Percentiles rank a stretch among this genome's conserved stretches.
phyloP scores from a whole-genome alignment of 2,329 filamentous ascomycete species.

The Juglanconis juglandina region DNA sequence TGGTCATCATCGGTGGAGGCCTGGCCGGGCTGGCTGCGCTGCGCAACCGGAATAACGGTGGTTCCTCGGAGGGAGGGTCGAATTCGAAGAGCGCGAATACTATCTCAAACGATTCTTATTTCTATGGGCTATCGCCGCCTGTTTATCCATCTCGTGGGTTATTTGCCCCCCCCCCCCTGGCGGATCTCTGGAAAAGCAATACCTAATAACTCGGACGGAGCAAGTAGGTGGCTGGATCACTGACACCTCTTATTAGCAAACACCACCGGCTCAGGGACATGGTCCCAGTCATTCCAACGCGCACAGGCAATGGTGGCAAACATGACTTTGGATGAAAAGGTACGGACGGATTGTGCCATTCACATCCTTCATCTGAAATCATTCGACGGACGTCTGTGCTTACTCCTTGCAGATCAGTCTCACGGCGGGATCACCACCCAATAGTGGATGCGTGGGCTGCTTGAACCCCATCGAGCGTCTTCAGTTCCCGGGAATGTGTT shows the following conservation, averaged over 20 bases:
- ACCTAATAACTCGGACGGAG: too few relatives aligned
- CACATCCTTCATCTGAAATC: not conserved
- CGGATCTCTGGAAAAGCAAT: too few relatives aligned
- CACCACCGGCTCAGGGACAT: slow-evolving; percentile 60
- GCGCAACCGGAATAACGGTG: slow-evolving; percentile 9
- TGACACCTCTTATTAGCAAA: slow-evolving; percentile 32
- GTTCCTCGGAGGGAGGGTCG: slow-evolving; percentile 2
- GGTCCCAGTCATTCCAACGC: slow-evolving; percentile 64
- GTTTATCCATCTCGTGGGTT: slow-evolving; percentile 51
- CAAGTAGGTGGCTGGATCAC: not conserved
- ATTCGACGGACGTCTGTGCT: not conserved
- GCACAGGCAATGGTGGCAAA: slow-evolving; percentile 66
- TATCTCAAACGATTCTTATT: slow-evolving; percentile 41
- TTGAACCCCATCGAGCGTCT: slow-evolving; percentile 36
- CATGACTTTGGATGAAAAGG: slow-evolving; percentile 74
- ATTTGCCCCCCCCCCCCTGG: not conserved
- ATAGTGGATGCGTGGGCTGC: slow-evolving; percentile 48
- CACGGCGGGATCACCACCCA: slow-evolving; percentile 64
- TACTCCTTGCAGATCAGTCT: slow-evolving; percentile 54
- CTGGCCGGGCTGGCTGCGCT: slow-evolving; percentile 33
- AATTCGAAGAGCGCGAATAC: slow-evolving; percentile 16
- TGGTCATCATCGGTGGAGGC: slow-evolving; percentile 34
- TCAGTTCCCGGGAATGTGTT: slow-evolving; percentile 42
- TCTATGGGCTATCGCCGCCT: slow-evolving; percentile 48
- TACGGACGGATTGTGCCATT: slow-evolving; percentile 20